These are phyloP conservation scores for Chlamydomonas applanata DNA, from an alignment of 139 green algal species.

Conservation along the genomic window DNA sequence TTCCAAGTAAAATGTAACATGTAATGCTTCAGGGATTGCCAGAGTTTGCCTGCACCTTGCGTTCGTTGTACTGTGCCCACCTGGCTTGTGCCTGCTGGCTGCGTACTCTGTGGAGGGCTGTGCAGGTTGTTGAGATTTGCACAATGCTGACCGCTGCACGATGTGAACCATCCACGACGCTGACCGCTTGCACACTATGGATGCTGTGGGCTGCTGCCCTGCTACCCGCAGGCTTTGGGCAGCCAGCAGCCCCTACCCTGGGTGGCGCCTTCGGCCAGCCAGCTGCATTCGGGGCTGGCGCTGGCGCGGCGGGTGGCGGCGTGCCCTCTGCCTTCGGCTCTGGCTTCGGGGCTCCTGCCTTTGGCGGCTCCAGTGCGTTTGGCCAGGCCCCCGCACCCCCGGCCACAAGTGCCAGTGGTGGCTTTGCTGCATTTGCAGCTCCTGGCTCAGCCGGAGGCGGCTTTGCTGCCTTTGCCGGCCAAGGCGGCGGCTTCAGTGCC, in stretches of 20 bases:
- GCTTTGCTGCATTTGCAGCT: too few relatives aligned
- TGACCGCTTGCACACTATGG: too few relatives aligned
- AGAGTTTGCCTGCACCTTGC: too few relatives aligned
- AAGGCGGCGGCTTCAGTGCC: not conserved
- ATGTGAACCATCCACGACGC: too few relatives aligned
- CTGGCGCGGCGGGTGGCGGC: not conserved
- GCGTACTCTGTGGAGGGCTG: too few relatives aligned
- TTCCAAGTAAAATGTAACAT: too few relatives aligned
- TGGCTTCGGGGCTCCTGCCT: not conserved
- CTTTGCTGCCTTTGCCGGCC: conserved; percentile 1
- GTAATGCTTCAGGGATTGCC: too few relatives aligned
- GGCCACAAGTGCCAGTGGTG: not conserved
- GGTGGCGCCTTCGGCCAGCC: conserved; percentile 1
- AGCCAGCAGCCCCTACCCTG: not conserved
- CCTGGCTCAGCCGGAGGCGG: not conserved
- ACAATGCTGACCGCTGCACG: too few relatives aligned
- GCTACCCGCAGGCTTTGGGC: not conserved
- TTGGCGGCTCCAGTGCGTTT: not conserved
- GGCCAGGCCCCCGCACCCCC: not conserved
- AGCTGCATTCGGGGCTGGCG: not conserved
- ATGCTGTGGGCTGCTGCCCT: not conserved
- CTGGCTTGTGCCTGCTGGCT: too few relatives aligned
- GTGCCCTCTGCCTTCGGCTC: not conserved
- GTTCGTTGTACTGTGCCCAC: too few relatives aligned
- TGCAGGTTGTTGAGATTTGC: too few relatives aligned